Percentiles rank a stretch among this genome's conserved stretches.
Evolutionary conservation across 768 basidiomycete genomes (phyloP).

Genomic region (Pulveroboletus sp.): DNA sequence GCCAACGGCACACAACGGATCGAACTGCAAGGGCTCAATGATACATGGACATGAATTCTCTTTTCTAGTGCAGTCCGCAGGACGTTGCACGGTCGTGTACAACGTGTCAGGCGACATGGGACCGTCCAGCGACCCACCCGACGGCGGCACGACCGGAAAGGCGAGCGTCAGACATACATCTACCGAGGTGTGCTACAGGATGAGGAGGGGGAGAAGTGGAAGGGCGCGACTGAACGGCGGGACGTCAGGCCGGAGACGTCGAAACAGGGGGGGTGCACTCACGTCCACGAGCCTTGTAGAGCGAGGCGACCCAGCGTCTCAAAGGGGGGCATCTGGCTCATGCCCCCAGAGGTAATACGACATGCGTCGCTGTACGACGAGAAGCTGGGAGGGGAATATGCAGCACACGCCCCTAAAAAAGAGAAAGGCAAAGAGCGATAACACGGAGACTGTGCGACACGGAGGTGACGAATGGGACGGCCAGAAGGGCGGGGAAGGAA

Average conservation of each 20-base stretch:
- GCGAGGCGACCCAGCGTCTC: conserved; percentile 20
- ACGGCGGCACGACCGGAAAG: too few relatives aligned
- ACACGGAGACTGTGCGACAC: conserved; percentile 34
- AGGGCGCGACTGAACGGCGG: background rate
- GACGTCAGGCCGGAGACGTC: conserved; percentile 2
- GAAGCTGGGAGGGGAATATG: conserved; percentile 57
- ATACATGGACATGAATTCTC: too few relatives aligned
- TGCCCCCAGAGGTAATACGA: conserved; percentile 62
- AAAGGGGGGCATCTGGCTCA: conserved; percentile 31
- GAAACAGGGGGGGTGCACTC: background rate
- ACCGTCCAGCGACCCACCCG: too few relatives aligned
- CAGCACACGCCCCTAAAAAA: conserved; percentile 47
- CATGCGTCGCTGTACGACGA: conserved; percentile 47
- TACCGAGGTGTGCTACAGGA: conserved; percentile 7
- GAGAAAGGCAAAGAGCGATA: conserved; percentile 38
- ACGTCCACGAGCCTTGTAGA: conserved; percentile 6
- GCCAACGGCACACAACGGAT: too few relatives aligned
- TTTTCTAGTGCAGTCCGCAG: too few relatives aligned
- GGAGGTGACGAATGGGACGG: background rate
- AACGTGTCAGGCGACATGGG: too few relatives aligned
- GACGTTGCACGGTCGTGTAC: too few relatives aligned
- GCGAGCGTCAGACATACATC: background rate
- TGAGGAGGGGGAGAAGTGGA: background rate
- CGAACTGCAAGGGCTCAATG: too few relatives aligned
- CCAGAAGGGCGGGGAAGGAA: background rate